phyloP scores from a whole-genome alignment of 1,284 basidiomycete genomes.

The Peniophora sp. region DNA sequence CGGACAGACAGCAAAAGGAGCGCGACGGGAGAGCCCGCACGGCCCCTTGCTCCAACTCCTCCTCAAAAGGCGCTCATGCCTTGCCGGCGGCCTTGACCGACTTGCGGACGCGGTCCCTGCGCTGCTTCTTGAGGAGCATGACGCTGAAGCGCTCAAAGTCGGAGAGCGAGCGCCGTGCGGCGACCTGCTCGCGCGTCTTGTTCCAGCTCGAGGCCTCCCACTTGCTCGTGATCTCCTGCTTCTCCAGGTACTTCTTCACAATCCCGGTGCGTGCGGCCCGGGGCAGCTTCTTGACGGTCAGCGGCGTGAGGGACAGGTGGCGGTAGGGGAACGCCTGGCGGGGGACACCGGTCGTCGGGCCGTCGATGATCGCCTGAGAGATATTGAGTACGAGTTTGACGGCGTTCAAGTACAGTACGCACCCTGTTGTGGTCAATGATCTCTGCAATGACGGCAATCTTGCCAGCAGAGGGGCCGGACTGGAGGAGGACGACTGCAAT shows the following conservation, averaged over 20 bases:
- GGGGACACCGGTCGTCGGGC: conserved; percentile 84
- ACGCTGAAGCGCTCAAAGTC: conserved; percentile 89
- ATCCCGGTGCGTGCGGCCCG: conserved; percentile 79
- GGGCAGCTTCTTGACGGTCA: conserved; percentile 80
- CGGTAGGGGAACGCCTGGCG: conserved; percentile 92
- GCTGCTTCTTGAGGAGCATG: conserved; percentile 71
- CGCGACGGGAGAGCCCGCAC: no score
- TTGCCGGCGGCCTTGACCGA: conserved; percentile 34
- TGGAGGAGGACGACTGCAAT: conserved; percentile 86
- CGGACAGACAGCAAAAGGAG: no score
- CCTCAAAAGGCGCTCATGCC: conserved; percentile 25
- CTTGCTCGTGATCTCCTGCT: conserved; percentile 66
- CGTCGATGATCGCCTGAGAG: conserved; percentile 87
- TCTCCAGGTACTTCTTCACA: conserved; percentile 86
- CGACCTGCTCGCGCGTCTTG: conserved; percentile 76
- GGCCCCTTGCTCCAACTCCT: no score
- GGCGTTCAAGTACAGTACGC: conserved; percentile 22
- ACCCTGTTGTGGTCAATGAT: conserved; percentile 99
- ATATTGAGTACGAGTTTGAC: conserved; percentile 4
- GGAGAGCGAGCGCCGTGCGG: conserved; percentile 71
- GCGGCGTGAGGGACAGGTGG: conserved; percentile 87
- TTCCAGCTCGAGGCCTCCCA: conserved; percentile 90
- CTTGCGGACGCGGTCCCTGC: conserved; percentile 67
- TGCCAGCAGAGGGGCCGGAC: conserved; percentile 78
- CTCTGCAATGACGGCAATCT: conserved; percentile 93